phyloP scores from a whole-genome alignment of 345 rosid species.

The Camelina neglecta region DNA sequence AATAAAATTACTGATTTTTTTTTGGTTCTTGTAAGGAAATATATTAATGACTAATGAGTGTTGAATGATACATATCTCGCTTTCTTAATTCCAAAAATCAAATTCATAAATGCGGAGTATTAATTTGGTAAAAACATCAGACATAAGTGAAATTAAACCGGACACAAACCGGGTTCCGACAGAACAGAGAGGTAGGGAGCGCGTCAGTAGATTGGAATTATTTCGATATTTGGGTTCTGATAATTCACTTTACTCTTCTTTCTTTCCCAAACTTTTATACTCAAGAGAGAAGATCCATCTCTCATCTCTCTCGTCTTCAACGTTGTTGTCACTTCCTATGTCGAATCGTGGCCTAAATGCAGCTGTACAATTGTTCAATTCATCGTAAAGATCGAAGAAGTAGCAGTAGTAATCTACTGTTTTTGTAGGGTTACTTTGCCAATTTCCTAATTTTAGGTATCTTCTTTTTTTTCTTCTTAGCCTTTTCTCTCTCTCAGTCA shows the following conservation, averaged over 20 bases:
- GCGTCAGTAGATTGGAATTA: slow-evolving; percentile 41
- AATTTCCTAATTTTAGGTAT: slow-evolving; percentile 41
- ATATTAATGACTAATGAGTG: slow-evolving; percentile 3
- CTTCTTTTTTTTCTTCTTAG: slow-evolving; percentile 15
- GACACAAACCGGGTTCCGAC: slow-evolving; percentile 37
- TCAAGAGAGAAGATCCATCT: slow-evolving; percentile 30
- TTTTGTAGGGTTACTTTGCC: slow-evolving; percentile 26
- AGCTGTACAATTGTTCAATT: background rate
- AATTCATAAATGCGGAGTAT: background rate
- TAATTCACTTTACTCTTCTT: slow-evolving; percentile 39
- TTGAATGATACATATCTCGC: background rate
- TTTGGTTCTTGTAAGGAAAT: background rate
- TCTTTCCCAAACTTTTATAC: slow-evolving; percentile 38
- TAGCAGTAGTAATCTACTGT: slow-evolving; percentile 35
- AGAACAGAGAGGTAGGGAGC: slow-evolving; percentile 29
- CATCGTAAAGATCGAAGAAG: slow-evolving; percentile 12
- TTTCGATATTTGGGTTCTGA: slow-evolving; percentile 26
- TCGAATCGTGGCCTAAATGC: slow-evolving; percentile 20
- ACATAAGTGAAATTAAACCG: slow-evolving; percentile 24
- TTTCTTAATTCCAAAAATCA: background rate
- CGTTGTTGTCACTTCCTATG: slow-evolving; percentile 20
- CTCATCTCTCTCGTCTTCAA: slow-evolving; percentile 8
- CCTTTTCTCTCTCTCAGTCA: slow-evolving; percentile 27
- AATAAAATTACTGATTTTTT: background rate
- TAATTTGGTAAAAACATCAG: slow-evolving; percentile 3